Evolutionary conservation across 768 basidiomycete species (phyloP), one percentile per base, ranked within the genome.

Genomic region (Tricholoma saponaceum): DNA sequence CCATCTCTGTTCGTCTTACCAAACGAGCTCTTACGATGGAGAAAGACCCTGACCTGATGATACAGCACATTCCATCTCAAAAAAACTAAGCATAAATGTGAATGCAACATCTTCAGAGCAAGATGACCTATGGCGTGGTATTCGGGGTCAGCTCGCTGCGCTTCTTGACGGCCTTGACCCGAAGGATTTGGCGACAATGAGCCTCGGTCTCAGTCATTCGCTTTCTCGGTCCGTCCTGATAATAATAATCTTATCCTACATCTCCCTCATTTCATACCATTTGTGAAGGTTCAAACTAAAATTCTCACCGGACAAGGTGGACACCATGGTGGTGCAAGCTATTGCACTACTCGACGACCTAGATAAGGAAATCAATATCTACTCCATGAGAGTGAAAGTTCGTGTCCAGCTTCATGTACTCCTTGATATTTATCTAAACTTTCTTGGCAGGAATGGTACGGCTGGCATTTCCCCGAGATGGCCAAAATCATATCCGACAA

Each of bases 401-500:
- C 32, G 80, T 56, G 46, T 49, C 14, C 43, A n/a, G n/a, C 37
- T 50, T 22, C 12, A 51, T 56, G 9, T 25, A 16, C 47, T 8
- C 26, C 18, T n/a, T 28, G 1, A 13, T 50, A 1, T n/a, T 8
- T n/a, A 51, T 25, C 14, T 51, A 28, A 30, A n/a, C 14, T 52
- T 52, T 18, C 18, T 55, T 35, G 49, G 4, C 64, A 97, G 96
- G 97, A 99, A 83, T 99, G 97, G 97, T 99, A 99, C 66, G 97
- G 97, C 35, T 99, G 97, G 97, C 97, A 99, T 78, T 99, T 99
- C 83, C 97, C 97, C 4, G 97, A 99, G 75, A 92, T 99, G 89
- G 90, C 89, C 58, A 98, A 98, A 78, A 98, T 99, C 70, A 90
- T 99, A 63, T 85, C 87, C 58, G 97, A 99, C 79, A 99, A 97